These are phyloP conservation scores for Rhynchospora breviuscula DNA, from an alignment of 176 grass and related monocot genomes.

Conservation along the genomic window DNA sequence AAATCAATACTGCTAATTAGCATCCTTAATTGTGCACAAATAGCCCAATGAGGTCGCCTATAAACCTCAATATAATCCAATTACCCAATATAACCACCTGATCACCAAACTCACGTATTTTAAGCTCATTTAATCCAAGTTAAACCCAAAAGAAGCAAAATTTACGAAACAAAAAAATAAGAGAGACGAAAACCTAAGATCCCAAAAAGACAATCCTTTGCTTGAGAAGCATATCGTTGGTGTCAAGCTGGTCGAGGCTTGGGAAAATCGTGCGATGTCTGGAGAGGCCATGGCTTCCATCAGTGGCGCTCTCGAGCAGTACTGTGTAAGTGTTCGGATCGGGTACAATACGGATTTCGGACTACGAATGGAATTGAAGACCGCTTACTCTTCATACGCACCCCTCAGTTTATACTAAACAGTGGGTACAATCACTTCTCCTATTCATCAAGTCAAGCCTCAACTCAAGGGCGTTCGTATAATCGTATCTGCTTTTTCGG, in stretches of 20 bases:
- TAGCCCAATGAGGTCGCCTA: neutral
- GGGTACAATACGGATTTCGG: too few species aligned
- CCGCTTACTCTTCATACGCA: too few species aligned
- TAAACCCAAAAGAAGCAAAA: neutral
- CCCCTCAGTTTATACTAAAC: too few species aligned
- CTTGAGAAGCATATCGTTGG: constrained; percentile 71
- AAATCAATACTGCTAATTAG: neutral
- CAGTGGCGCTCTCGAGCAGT: too few species aligned
- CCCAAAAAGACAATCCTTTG: constrained; percentile 81
- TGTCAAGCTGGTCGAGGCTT: constrained; percentile 54
- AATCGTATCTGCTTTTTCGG: too few species aligned
- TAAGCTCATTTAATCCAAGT: neutral
- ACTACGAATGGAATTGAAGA: too few species aligned
- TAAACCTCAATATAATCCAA: too few species aligned
- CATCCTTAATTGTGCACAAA: neutral
- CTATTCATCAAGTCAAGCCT: too few species aligned
- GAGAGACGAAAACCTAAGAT: constrained; percentile 38
- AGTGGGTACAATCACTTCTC: too few species aligned
- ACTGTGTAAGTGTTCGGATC: too few species aligned
- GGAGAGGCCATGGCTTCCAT: neutral
- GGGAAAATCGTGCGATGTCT: neutral
- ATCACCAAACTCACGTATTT: neutral
- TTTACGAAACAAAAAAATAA: neutral
- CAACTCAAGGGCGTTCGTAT: too few species aligned
- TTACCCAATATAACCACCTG: neutral